Evolutionary conservation across 1,284 basidiomycete genomes (phyloP).

Genomic region (Trametes pubescens): DNA sequence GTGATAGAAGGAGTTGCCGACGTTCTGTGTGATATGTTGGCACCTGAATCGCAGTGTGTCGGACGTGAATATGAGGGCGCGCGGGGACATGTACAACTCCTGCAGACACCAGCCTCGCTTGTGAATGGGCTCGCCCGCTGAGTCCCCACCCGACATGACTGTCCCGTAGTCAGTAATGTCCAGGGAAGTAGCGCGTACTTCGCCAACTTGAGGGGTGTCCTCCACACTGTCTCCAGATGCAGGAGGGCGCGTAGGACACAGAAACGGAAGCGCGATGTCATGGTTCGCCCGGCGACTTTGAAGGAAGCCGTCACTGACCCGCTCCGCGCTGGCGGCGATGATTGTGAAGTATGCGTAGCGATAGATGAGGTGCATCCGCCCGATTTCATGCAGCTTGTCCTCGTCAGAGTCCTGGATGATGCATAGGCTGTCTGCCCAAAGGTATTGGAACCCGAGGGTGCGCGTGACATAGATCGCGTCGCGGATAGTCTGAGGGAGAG

Average conservation of each 20-base stretch:
- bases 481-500: slow-evolving; percentile 11
- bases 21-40: slow-evolving; percentile 16
- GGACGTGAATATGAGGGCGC: slow-evolving; percentile 12
- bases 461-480: slow-evolving; percentile 4
- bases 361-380: slow-evolving; percentile 6
- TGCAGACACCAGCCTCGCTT: slow-evolving; percentile 29
- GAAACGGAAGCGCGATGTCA: neutral
- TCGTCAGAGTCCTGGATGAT: slow-evolving; percentile 16
- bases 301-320: slow-evolving; percentile 2
- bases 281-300: neutral
- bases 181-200: slow-evolving; percentile 12
- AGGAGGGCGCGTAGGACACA: neutral
- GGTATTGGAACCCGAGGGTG: slow-evolving; percentile 6
- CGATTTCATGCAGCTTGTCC: slow-evolving; percentile 12
- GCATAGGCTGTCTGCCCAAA: slow-evolving; percentile 14
- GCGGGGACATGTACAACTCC: slow-evolving; percentile 23
- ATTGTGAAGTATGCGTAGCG: slow-evolving; percentile 13
- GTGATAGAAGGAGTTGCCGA: slow-evolving; percentile 22
- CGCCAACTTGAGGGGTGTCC: neutral
- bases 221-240: neutral
- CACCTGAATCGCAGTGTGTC: slow-evolving; percentile 28
- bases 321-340: slow-evolving; percentile 7
- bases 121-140: slow-evolving; percentile 10
- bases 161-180: neutral
- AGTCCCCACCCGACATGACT: neutral